Base-by-base conservation (phyloP, 495 filamentous ascomycete genomes). In the Halenospora varia region DNA sequence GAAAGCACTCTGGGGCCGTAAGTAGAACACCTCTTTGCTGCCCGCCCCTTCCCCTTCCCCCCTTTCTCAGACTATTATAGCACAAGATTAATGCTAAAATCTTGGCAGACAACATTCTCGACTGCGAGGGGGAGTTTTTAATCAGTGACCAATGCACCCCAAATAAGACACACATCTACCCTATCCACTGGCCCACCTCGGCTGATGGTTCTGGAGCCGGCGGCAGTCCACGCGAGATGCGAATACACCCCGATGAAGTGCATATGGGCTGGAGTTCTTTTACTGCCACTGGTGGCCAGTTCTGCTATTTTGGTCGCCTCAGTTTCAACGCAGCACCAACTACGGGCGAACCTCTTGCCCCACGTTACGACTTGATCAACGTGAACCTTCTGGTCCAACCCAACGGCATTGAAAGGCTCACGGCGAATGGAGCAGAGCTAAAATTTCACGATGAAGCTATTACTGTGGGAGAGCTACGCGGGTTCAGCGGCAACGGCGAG, bases 391-490 rank as follows among this genome's bases (percentile, higher is more conserved):
- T 69, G 2, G 13, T 20, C 17, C 48, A 48, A 45, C 9, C 53
- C 10, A 29, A 26, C 3, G 46, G 11, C 39, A 39, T 41, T 8
- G 9, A 39, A 10, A 48, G 49, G 3, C 25, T 61, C 24, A 44
- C 50, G n/a, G 50, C 55, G 20, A 44, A 69, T 0, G 62, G 62
- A 2, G 50, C 56, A 23, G 52, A 58, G 51, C 9, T 66, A 25
- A 52, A 58, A 20, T 54, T 66, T 24, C 62, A 68, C 39, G 45
- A 18, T 15, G 25, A 50, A 1, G 62, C 62, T 13, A 62, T 67
- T 39, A n/a, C 29, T 9, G 53, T 70, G 9, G 69, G 69, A n/a
- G 69, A 71, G 55, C 52, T 68, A 4, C 62, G 69, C 10, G 69
- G 69, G 19, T 70, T 68, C 20, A 67, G 25, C 41, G 68, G 67